Conservation (phyloP, 2,329 filamentous ascomycete genomes). For the Elsinoe fawcettii region DNA sequence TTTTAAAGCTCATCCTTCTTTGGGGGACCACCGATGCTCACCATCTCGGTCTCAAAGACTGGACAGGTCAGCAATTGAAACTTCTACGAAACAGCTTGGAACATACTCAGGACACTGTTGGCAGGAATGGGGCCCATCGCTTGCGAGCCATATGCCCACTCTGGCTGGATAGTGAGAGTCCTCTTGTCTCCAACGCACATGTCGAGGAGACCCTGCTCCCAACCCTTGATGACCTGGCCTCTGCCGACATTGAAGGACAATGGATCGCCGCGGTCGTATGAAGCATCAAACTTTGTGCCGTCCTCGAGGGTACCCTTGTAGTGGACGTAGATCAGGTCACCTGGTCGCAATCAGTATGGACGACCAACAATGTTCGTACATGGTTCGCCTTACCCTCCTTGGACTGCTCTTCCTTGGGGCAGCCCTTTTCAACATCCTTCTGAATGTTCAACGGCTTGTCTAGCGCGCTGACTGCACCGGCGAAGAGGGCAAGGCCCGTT, state of each 20-base stretch:
- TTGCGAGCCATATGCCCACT: conserved; percentile 73
- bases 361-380: conserved; percentile 25
- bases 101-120: conserved; percentile 66
- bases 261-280: conserved; percentile 70
- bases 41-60: conserved; percentile 89
- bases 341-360: conserved; percentile 36
- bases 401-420: conserved; percentile 59
- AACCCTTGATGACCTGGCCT: conserved; percentile 90
- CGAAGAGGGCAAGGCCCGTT: conserved; percentile 40
- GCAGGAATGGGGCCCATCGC: conserved; percentile 79
- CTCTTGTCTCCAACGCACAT: conserved; percentile 97
- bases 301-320: conserved; percentile 76
- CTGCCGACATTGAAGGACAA: conserved; percentile 72
- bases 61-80: conserved; percentile 13
- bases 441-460: conserved; percentile 66
- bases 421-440: conserved; percentile 55
- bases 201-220: conserved; percentile 81
- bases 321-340: conserved; percentile 78
- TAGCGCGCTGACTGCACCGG: conserved; percentile 38
- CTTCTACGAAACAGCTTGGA: not conserved
- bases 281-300: conserved; percentile 48
- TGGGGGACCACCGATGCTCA: conserved; percentile 68
- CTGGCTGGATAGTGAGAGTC: conserved; percentile 82
- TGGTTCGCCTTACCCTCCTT: conserved; percentile 30
- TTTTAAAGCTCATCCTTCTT: conserved; percentile 31